A percentile compares a stretch with the other conserved stretches of the same genome.
These are phyloP conservation scores for Aspergillus ostianus DNA, from an alignment of 495 filamentous ascomycete genomes.

Conservation along the genomic window DNA sequence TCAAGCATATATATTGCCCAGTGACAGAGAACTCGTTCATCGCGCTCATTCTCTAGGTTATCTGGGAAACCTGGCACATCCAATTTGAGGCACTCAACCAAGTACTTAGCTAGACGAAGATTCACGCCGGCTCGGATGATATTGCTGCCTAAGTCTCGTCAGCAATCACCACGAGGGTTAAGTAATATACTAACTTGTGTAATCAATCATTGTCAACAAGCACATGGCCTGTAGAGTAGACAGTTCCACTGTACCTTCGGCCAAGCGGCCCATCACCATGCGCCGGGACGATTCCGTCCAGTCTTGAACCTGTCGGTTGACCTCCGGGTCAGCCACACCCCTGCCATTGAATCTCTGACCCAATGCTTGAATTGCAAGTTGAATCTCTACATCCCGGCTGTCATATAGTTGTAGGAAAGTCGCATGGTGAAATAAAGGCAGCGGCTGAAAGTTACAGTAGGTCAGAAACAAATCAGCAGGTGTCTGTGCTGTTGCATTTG, in stretches of 20 bases:
- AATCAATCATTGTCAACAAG: constrained; percentile 40
- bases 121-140: constrained; percentile 37
- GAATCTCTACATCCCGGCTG: constrained; percentile 32
- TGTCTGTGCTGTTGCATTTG: constrained; percentile 5
- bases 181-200: constrained; percentile 29
- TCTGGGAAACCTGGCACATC: constrained; percentile 11
- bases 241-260: constrained; percentile 35
- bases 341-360: constrained; percentile 30
- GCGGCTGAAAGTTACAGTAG: constrained; percentile 40
- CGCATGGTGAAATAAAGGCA: constrained; percentile 34
- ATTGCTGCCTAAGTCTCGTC: constrained; percentile 28
- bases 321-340: constrained; percentile 11
- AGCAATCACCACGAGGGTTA: neutral
- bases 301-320: constrained; percentile 14
- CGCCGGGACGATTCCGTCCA: constrained; percentile 31
- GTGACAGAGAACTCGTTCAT: constrained; percentile 39
- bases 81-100: constrained; percentile 33
- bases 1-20: constrained; percentile 39
- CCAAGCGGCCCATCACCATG: constrained; percentile 32
- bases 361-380: constrained; percentile 37
- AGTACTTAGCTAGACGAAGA: constrained; percentile 33
- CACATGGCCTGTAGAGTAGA: constrained; percentile 44
- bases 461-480: constrained; percentile 27
- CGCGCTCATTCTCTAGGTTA: constrained; percentile 22
- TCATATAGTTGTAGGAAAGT: constrained; percentile 23